These are phyloP conservation scores for Irpex sp. DNA, from an alignment of 1,284 basidiomycete genomes.

Conservation along the genomic window DNA sequence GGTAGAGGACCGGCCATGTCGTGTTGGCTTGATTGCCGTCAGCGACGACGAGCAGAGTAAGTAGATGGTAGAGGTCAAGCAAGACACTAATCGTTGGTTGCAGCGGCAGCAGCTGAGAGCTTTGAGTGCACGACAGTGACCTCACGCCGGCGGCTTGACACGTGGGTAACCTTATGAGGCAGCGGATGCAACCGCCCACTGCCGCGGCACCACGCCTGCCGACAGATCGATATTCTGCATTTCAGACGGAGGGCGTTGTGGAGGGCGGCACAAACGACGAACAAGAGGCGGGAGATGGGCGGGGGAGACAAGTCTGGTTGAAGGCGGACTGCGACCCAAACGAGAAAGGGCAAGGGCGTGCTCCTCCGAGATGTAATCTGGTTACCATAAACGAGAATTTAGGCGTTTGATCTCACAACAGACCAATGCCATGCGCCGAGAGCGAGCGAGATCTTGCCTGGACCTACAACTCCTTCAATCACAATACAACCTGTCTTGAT, in stretches of 20 bases:
- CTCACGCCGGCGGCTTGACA: not conserved
- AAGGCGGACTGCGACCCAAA: not conserved
- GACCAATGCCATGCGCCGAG: not conserved
- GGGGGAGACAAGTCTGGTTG: not conserved
- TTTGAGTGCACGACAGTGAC: not conserved
- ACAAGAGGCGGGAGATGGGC: not conserved
- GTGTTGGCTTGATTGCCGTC: not conserved
- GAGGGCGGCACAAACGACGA: not conserved
- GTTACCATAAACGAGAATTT: not conserved
- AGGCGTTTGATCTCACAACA: not conserved
- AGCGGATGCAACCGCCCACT: not conserved
- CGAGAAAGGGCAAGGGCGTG: not conserved
- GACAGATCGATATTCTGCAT: not conserved
- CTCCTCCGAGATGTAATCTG: not conserved
- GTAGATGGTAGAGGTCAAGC: constrained; percentile 1
- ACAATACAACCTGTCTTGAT: no score
- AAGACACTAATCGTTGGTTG: not conserved
- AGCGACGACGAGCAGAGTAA: constrained; percentile 1
- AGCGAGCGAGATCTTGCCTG: not conserved
- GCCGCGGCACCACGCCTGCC: not conserved
- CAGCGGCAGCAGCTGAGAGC: not conserved
- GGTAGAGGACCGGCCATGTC: constrained; percentile 7
- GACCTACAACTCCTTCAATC: not conserved
- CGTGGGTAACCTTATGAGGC: constrained; percentile 1
- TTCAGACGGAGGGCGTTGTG: not conserved